Conservation (phyloP, 805 yeast genomes). For the Saccharomycopsis capsularis region DNA sequence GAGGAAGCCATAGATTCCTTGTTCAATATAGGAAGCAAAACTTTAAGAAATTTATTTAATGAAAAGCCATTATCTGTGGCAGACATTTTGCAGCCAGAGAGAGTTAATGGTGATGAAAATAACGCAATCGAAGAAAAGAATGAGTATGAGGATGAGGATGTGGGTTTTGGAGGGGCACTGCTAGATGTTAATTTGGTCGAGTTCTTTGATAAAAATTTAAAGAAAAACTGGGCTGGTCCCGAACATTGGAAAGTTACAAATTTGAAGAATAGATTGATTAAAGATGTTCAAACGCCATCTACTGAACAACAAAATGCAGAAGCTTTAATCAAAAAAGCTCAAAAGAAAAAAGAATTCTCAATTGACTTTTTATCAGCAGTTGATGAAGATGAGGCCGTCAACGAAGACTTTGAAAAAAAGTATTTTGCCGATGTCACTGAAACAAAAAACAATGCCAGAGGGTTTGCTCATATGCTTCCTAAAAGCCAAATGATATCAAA, state of each 20-base stretch:
- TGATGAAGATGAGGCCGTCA: conserved; percentile 9
- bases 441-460: conserved; percentile 24
- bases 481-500: conserved; percentile 35
- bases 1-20: not conserved
- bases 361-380: conserved; percentile 37
- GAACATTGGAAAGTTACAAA: conserved; percentile 84
- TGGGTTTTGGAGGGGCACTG: conserved; percentile 23
- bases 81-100: not conserved
- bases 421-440: conserved; percentile 30
- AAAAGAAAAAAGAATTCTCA: conserved; percentile 29
- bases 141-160: not conserved
- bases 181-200: conserved; percentile 65
- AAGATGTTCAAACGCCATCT: conserved; percentile 20
- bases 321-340: not conserved
- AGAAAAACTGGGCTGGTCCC: conserved; percentile 78
- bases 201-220: conserved; percentile 69
- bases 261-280: conserved; percentile 36
- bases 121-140: not conserved
- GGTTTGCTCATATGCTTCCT: conserved; percentile 38
- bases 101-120: too few species aligned
- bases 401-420: conserved; percentile 30
- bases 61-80: not conserved
- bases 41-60: not conserved
- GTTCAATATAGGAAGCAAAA: not conserved
- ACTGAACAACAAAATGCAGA: not conserved